Conservation (phyloP, 2,329 filamentous ascomycete genomes). For the Ophiostoma quercus region DNA sequence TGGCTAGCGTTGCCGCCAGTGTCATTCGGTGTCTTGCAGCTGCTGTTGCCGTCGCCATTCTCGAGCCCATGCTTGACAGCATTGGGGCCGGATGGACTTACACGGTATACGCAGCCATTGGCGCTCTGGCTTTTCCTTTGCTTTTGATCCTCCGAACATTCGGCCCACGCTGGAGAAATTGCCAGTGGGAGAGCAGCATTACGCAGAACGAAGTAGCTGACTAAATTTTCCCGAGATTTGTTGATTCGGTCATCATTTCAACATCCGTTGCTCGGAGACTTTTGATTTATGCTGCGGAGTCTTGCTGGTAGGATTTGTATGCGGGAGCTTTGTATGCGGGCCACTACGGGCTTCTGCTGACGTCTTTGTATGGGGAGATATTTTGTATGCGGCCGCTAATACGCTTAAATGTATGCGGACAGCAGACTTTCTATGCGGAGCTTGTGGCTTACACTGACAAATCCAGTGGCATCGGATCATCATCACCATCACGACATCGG, state of each 20-base stretch:
- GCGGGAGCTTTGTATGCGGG: neutral
- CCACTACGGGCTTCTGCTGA: neutral
- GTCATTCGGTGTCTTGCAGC: neutral
- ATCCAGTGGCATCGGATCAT: neutral
- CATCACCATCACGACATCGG: neutral
- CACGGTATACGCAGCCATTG: neutral
- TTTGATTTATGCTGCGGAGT: neutral
- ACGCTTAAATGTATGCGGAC: neutral
- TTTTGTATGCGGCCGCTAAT: slow-evolving; percentile 4
- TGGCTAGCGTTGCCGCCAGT: neutral
- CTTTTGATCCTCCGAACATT: neutral
- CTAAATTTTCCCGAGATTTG: neutral
- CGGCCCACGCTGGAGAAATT: neutral
- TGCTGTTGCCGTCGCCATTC: neutral
- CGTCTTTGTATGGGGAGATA: neutral
- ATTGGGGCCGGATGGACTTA: neutral
- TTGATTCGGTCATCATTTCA: neutral
- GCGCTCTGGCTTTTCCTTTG: neutral
- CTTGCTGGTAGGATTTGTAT: neutral
- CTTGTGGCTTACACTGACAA: neutral
- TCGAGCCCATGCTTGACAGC: neutral
- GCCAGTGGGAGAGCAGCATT: neutral
- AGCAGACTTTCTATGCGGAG: neutral
- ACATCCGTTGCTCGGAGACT: neutral
- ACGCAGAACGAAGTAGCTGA: neutral